Evolutionary conservation across 2,329 filamentous ascomycete genomes (phyloP), one percentile per base, ranked within the genome.

Genomic region (Colletotrichum tabaci): DNA sequence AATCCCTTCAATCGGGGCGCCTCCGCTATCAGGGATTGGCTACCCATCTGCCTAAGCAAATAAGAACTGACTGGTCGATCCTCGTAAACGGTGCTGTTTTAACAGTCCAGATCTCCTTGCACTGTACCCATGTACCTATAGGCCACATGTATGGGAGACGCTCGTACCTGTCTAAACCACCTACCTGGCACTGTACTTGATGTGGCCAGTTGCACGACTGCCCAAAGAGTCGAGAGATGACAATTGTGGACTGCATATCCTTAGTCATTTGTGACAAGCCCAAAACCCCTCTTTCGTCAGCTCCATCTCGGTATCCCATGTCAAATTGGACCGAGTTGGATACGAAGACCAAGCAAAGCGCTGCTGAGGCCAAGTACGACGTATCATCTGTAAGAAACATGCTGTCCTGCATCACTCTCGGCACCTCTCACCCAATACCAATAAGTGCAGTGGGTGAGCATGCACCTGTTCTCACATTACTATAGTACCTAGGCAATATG

Each of bases 21-120:
- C 38, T 30, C 23, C 23, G 38, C 50, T 58, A 18, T 52, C 35
- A 44, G 49, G 15, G 3, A 44, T 21, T 57, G 38, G 44, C 21
- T n/a, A 42, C 23, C 44, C 47, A 52, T 8, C 30, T 35, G 9
- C 30, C 5, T 30, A 30, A 8, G 30, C 8, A 35, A 35, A 35
- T 35, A 35, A 35, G 30, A 35, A 35, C 30, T 52, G 8, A n/a
- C 16, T 26, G 13, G 35, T 64, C 61, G 53, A 60, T 65, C 61
- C 57, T 12, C 42, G 47, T n/a, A 18, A 56, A 62, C 67, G 23
- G 53, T 52, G 40, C 53, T 42, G 61, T 66, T 53, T 38, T 18
- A 60, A 42, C 53, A 26, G 53, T 66, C 30, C 23, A 64, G 44
- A 44, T 35, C 40, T 50, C 46, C 26, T 30, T 46, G 53, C 23